Evolutionary conservation across 352 stramenopile species (phyloP).

Genomic region (Phytopythium mirpurense): DNA sequence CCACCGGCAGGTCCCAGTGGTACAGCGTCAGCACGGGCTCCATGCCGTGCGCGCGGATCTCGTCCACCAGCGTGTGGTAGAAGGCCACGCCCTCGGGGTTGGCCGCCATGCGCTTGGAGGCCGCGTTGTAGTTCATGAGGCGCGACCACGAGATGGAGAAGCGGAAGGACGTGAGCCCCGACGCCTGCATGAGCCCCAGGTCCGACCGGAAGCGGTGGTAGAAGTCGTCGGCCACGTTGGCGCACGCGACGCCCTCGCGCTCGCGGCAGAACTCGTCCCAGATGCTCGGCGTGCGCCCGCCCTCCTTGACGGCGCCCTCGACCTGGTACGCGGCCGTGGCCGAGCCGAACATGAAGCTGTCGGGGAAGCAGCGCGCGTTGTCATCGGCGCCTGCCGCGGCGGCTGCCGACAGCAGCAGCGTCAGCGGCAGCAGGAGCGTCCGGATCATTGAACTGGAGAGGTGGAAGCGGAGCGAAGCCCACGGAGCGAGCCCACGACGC

Average conservation of each 20-base stretch:
- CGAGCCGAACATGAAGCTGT: conserved; percentile 49
- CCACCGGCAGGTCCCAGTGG: conserved; percentile 90
- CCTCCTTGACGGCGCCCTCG: conserved; percentile 79
- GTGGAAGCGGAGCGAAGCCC: too few relatives aligned
- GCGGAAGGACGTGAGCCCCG: conserved; percentile 87
- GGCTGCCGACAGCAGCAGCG: background rate
- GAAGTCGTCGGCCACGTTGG: conserved; percentile 51
- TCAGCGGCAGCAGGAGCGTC: too few relatives aligned
- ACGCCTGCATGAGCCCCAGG: conserved; percentile 27
- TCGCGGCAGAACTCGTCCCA: conserved; percentile 89
- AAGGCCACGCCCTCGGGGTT: conserved; percentile 87
- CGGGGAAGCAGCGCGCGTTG: conserved; percentile 17
- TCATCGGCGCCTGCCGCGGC: too few relatives aligned
- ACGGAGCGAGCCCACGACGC: too few relatives aligned
- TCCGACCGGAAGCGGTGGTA: conserved; percentile 39
- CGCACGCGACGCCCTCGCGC: conserved; percentile 46
- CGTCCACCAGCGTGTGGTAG: conserved; percentile 91
- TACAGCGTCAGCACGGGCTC: conserved; percentile 90
- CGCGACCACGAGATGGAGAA: conserved; percentile 92
- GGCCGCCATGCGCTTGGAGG: conserved; percentile 30
- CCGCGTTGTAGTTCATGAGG: conserved; percentile 75
- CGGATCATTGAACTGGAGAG: too few relatives aligned
- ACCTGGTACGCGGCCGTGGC: conserved; percentile 90
- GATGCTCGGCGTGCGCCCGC: conserved; percentile 73
- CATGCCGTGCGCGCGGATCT: conserved; percentile 68